Percentiles rank a stretch among this genome's conserved stretches.
Evolutionary conservation across 73 alveolate genomes (phyloP).

Genomic region (Tetrahymena thermophila): DNA sequence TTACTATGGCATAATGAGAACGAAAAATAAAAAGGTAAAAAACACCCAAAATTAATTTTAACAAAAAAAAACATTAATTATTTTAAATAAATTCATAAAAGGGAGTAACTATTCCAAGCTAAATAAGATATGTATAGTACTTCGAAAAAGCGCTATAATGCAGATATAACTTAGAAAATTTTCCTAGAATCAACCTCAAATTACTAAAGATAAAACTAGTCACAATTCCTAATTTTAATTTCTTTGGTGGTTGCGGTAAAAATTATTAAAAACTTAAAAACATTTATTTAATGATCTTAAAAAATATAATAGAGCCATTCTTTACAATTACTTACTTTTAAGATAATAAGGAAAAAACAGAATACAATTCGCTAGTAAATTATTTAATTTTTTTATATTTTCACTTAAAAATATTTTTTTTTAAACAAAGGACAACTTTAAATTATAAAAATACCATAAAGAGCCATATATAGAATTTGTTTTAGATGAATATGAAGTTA

Average conservation of each 20-base stretch:
- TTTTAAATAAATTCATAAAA: neutral
- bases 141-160: constrained; percentile 5
- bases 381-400: neutral
- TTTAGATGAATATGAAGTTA: constrained; percentile 1
- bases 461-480: neutral
- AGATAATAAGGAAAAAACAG: neutral
- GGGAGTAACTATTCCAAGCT: constrained; percentile 46
- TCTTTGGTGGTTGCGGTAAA: constrained; percentile 43
- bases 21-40: constrained; percentile 69
- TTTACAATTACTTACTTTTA: neutral
- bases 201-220: neutral
- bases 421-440: neutral
- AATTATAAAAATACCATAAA: neutral
- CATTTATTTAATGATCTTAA: neutral
- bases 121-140: constrained; percentile 35
- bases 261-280: neutral
- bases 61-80: no score
- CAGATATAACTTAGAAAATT: neutral
- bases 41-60: neutral
- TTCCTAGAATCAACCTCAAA: constrained; percentile 3
- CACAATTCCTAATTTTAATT: constrained; percentile 31
- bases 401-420: no score
- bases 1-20: constrained; percentile 84
- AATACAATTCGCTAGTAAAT: neutral
- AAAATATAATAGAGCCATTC: neutral